phyloP scores from a whole-genome alignment of 2,329 filamentous ascomycete species.

The Canariomyces notabilis region DNA sequence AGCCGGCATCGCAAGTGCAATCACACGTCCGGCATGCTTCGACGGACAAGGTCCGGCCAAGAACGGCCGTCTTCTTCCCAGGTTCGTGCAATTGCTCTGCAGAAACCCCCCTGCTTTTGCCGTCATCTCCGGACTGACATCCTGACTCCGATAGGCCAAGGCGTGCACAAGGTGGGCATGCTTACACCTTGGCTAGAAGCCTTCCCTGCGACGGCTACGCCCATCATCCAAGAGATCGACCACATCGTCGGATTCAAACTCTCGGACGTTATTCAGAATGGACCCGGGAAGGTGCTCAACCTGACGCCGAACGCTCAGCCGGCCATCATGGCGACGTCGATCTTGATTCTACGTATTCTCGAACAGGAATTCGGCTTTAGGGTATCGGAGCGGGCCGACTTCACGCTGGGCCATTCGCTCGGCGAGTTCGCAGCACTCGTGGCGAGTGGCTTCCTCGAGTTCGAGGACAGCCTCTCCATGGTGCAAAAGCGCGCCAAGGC shows the following conservation, averaged over 20 bases:
- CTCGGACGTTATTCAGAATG: conserved; percentile 71
- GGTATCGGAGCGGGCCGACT: conserved; percentile 65
- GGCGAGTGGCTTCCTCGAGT: conserved; percentile 72
- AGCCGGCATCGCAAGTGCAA: conserved; percentile 1
- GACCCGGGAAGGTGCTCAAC: conserved; percentile 71
- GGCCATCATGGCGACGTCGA: conserved; percentile 91
- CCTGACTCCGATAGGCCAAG: conserved; percentile 57
- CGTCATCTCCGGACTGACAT: background rate
- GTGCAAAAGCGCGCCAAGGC: conserved; percentile 73
- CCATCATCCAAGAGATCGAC: conserved; percentile 84
- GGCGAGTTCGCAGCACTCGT: conserved; percentile 92
- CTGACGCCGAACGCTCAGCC: conserved; percentile 86
- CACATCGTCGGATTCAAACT: conserved; percentile 67
- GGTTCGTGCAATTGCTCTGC: conserved; percentile 33
- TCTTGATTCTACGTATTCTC: conserved; percentile 82
- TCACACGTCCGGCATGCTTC: conserved; percentile 20
- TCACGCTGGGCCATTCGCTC: conserved; percentile 83
- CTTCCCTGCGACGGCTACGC: conserved; percentile 71
- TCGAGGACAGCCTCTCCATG: conserved; percentile 71
- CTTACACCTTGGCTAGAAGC: conserved; percentile 77
- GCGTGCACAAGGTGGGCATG: conserved; percentile 87
- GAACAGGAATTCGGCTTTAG: conserved; percentile 80
- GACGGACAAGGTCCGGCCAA: conserved; percentile 25
- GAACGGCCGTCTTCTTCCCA: conserved; percentile 57
- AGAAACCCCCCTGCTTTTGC: background rate